A percentile compares a stretch with the other conserved stretches of the same genome.
These are phyloP conservation scores for Rubus idaeus DNA, from an alignment of 306 rosid species.

Conservation along the genomic window DNA sequence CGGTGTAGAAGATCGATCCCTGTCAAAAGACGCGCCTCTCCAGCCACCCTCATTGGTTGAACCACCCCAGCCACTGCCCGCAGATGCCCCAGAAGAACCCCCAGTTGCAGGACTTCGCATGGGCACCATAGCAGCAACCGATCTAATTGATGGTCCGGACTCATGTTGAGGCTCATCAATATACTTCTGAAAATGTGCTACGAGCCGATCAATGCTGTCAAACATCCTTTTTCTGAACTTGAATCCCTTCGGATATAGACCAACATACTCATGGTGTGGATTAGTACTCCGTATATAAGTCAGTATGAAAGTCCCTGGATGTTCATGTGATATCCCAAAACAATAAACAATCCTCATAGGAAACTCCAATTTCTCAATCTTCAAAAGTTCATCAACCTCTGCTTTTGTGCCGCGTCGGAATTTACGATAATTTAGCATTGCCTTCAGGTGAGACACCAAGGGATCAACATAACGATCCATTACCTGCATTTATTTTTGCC, in stretches of 20 bases:
- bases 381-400: constrained; percentile 90
- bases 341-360: constrained; percentile 90
- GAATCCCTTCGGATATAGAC: constrained; percentile 97
- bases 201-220: constrained; percentile 93
- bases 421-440: constrained; percentile 89
- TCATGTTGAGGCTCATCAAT: constrained; percentile 85
- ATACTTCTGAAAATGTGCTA: constrained; percentile 84
- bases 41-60: constrained; percentile 75
- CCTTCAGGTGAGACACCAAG: constrained; percentile 75
- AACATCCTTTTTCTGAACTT: constrained; percentile 94
- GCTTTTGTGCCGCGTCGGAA: constrained; percentile 77
- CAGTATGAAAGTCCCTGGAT: constrained; percentile 96
- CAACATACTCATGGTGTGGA: constrained; percentile 97
- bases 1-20: constrained; percentile 86
- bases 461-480: constrained; percentile 99
- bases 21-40: constrained; percentile 75
- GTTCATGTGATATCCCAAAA: constrained; percentile 89
- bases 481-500: constrained; percentile 47
- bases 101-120: constrained; percentile 98
- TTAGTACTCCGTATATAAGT: constrained; percentile 85
- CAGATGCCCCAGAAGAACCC: constrained; percentile 82
- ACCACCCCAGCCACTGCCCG: constrained; percentile 85
- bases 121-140: constrained; percentile 98
- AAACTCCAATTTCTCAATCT: constrained; percentile 66
- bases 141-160: constrained; percentile 84